Percentiles rank a stretch among this genome's conserved stretches.
These are phyloP conservation scores for Podaxis mareebaensis DNA, from an alignment of 768 basidiomycete genomes.

Conservation along the genomic window DNA sequence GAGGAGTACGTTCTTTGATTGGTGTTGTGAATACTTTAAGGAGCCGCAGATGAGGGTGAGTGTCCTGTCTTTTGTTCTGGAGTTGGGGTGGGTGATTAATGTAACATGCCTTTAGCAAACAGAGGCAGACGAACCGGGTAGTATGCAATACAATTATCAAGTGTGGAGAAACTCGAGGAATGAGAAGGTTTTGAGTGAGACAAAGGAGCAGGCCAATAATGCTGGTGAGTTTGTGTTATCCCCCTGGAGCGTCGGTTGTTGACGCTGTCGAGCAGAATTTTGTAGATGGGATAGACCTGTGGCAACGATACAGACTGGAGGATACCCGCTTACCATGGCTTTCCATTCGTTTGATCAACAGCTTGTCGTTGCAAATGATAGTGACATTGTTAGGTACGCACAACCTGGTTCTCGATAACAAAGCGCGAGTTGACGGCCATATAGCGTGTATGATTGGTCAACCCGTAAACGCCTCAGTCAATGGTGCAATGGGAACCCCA, in stretches of 20 bases:
- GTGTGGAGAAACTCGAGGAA: conserved; percentile 93
- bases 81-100: neutral
- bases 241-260: neutral
- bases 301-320: conserved; percentile 57
- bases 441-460: conserved; percentile 95
- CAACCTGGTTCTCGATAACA: neutral
- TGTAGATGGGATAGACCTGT: conserved; percentile 76
- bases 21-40: conserved; percentile 96
- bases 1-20: conserved; percentile 92
- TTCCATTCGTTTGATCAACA: conserved; percentile 95
- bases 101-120: conserved; percentile 60
- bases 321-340: conserved; percentile 71
- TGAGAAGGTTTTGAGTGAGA: conserved; percentile 73
- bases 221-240: conserved; percentile 57
- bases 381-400: conserved; percentile 79
- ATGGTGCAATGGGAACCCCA: conserved; percentile 88
- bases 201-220: conserved; percentile 63
- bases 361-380: conserved; percentile 81
- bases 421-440: conserved; percentile 5
- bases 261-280: conserved; percentile 39
- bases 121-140: conserved; percentile 95
- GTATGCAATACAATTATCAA: conserved; percentile 91
- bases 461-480: conserved; percentile 71
- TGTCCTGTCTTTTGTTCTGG: neutral
- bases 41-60: conserved; percentile 98